Evolutionary conservation across 2,329 filamentous ascomycete species (phyloP).

Genomic region (Metarhizium guizhouense): DNA sequence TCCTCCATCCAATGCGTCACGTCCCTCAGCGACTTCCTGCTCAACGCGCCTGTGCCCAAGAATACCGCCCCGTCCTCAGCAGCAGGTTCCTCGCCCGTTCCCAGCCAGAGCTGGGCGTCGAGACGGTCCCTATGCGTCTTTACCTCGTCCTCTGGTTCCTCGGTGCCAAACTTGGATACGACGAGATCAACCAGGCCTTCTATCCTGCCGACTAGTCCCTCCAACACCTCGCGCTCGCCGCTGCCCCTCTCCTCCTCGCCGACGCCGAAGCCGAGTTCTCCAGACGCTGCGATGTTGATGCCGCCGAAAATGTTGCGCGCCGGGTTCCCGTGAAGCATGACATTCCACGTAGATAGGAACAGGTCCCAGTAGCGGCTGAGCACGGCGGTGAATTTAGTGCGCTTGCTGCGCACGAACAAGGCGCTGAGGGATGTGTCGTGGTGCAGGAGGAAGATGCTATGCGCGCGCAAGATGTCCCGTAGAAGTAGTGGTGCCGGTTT

Average conservation of each 20-base stretch:
- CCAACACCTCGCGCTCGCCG: constrained; percentile 84
- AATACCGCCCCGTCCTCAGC: constrained; percentile 81
- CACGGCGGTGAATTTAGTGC: constrained; percentile 61
- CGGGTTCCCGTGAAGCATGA: constrained; percentile 84
- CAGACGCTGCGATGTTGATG: constrained; percentile 80
- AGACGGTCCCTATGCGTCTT: constrained; percentile 11
- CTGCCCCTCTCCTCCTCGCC: constrained; percentile 94
- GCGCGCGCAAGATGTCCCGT: constrained; percentile 72
- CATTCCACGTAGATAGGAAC: constrained; percentile 68
- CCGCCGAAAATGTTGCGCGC: constrained; percentile 70
- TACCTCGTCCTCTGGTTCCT: constrained; percentile 19
- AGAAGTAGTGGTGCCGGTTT: constrained; percentile 71
- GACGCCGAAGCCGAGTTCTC: constrained; percentile 87
- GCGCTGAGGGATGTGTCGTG: constrained; percentile 67
- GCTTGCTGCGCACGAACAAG: constrained; percentile 55
- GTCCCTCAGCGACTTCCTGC: constrained; percentile 60
- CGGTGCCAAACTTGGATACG: constrained; percentile 73
- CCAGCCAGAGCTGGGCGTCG: constrained; percentile 53
- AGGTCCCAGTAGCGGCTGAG: constrained; percentile 75
- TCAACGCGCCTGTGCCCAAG: constrained; percentile 66
- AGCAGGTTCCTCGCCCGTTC: constrained; percentile 56
- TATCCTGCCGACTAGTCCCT: constrained; percentile 72
- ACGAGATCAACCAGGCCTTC: constrained; percentile 82
- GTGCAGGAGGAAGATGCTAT: constrained; percentile 78
- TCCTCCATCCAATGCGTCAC: constrained; percentile 83